Evolutionary conservation across 176 grass and related monocot species (phyloP), one percentile per base, ranked within the genome.

Genomic region (Guadua angustifolia): DNA sequence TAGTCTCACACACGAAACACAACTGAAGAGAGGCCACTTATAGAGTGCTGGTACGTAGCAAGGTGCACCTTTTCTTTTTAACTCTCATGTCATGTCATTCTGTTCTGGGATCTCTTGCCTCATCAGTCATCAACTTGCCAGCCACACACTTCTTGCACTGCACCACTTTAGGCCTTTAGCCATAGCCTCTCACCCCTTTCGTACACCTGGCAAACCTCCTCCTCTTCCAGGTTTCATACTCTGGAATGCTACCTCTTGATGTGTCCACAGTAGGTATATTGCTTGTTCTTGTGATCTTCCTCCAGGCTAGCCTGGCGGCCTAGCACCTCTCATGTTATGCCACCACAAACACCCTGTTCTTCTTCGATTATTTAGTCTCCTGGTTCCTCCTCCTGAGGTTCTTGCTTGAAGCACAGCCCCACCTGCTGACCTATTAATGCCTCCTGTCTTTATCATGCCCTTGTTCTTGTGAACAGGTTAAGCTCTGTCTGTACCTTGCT

Each of bases 221-320:
- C 35, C 12, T 22, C 77, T 70, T 38, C 69, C 40, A 8, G 33
- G 76, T 59, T 69, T 75, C 1, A 17, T 7, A 39, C 50, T 69
- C 40, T 58, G 66, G 66, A 47, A 1, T 79, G 29, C 25, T 43
- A 58, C 3, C 43, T 82, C 15, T 14, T 33, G 40, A 18, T 51
- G 42, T 29, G 76, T 45, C 78, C 63, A 63, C 8, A 43, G 4
- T 36, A 36, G 1, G 42, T 8, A 60, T 46, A 33, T 75, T 81
- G 25, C 85, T 81, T 81, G 6, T 21, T 66, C 56, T 13, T 29
- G 73, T 46, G 66, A 78, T 78, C 79, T 82, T 82, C 72, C 24
- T 75, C 68, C 11, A 40, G 25, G 14, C 10, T 26, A 43, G 42
- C 2, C 47, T n/a, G 51, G 33, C 33, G 1, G 10, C 47, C 61